Conservation (phyloP, 2,329 filamentous ascomycete genomes). For the Fusarium chaquense region DNA sequence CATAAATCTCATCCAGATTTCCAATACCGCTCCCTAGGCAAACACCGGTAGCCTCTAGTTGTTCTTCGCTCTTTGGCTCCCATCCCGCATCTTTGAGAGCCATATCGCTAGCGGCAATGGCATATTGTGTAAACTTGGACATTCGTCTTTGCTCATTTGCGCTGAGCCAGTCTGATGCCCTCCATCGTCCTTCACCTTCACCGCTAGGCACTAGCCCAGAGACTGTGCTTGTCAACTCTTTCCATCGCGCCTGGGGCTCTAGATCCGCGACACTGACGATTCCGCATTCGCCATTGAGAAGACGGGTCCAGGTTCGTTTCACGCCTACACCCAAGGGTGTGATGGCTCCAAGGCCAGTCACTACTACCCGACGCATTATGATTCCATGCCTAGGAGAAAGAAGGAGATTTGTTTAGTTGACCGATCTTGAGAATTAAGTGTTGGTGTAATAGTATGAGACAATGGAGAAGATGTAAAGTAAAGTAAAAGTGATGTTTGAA, state of each 20-base stretch:
- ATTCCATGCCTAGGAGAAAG: slow-evolving; percentile 55
- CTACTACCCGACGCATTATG: slow-evolving; percentile 78
- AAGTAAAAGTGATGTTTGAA: slow-evolving; percentile 7
- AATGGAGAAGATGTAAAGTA: slow-evolving; percentile 9
- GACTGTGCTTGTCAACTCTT: slow-evolving; percentile 82
- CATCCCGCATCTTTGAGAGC: slow-evolving; percentile 86
- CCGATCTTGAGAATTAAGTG: neutral
- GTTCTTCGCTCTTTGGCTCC: slow-evolving; percentile 69
- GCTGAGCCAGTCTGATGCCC: slow-evolving; percentile 65
- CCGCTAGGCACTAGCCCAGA: slow-evolving; percentile 80
- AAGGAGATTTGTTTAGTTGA: neutral
- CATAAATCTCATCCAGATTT: slow-evolving; percentile 90
- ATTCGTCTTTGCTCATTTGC: slow-evolving; percentile 76
- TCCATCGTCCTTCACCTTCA: slow-evolving; percentile 61
- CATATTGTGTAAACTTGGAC: slow-evolving; percentile 93
- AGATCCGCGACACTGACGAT: slow-evolving; percentile 78
- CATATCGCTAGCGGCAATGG: slow-evolving; percentile 86
- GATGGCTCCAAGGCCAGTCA: slow-evolving; percentile 85
- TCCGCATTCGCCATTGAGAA: slow-evolving; percentile 83
- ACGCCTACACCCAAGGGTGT: slow-evolving; percentile 86
- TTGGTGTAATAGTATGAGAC: neutral
- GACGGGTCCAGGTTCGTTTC: slow-evolving; percentile 81
- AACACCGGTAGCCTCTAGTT: slow-evolving; percentile 84
- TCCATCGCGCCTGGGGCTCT: slow-evolving; percentile 70
- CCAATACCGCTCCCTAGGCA: slow-evolving; percentile 96